Conservation (phyloP, 768 basidiomycete species). For the Kwoniella sp. region DNA sequence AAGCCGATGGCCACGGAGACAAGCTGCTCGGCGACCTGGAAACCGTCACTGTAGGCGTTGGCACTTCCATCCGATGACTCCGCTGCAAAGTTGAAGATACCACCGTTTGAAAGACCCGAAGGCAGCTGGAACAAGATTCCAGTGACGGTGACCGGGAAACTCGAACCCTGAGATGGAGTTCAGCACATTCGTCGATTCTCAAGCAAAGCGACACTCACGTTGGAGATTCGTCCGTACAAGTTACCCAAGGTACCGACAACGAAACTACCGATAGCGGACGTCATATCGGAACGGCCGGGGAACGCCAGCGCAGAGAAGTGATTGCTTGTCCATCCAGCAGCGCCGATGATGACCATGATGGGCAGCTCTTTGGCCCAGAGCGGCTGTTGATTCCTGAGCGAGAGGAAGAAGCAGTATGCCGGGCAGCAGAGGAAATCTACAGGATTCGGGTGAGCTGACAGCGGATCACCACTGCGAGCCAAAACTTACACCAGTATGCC, state of each 20-base stretch:
- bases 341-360: slow-evolving; percentile 58
- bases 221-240: slow-evolving; percentile 68
- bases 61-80: slow-evolving; percentile 11
- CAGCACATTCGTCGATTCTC: neutral
- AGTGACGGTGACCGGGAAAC: slow-evolving; percentile 76
- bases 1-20: slow-evolving; percentile 67
- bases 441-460: neutral
- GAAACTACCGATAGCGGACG: slow-evolving; percentile 74
- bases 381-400: slow-evolving; percentile 51
- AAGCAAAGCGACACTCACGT: slow-evolving; percentile 53
- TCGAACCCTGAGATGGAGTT: slow-evolving; percentile 48
- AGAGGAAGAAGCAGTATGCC: slow-evolving; percentile 49
- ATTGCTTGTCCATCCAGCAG: slow-evolving; percentile 72
- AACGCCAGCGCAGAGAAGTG: slow-evolving; percentile 63
- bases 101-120: slow-evolving; percentile 72
- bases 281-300: slow-evolving; percentile 67
- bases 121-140: slow-evolving; percentile 82
- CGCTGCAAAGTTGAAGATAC: slow-evolving; percentile 61
- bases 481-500: slow-evolving; percentile 63
- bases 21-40: slow-evolving; percentile 69
- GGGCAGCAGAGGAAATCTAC: slow-evolving; percentile 51
- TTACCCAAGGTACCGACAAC: slow-evolving; percentile 76
- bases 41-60: slow-evolving; percentile 21
- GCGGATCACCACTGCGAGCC: neutral
- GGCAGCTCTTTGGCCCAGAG: slow-evolving; percentile 51